Evolutionary conservation across 169 alveolate genomes (phyloP).

Genomic region (Eimeria sp.): DNA sequence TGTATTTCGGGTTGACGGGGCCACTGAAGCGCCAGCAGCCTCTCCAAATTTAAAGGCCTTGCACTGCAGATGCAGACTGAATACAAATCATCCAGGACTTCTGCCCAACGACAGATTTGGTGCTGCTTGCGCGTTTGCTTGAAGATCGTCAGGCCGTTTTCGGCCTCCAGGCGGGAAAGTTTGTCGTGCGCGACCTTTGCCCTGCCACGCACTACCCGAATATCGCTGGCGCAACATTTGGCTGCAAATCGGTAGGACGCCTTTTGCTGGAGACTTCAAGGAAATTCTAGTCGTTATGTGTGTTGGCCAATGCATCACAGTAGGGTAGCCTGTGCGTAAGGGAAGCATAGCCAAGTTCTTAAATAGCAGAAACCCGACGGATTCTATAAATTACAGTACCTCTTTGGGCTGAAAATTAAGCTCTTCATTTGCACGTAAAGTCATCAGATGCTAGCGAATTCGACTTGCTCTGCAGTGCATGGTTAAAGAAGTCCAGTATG

Average conservation of each 20-base stretch:
- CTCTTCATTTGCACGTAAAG: neutral
- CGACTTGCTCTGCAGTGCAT: neutral
- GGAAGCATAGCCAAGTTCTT: neutral
- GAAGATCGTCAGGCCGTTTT: conserved; percentile 27
- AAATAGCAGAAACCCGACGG: neutral
- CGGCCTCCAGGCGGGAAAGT: neutral
- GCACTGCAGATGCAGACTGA: neutral
- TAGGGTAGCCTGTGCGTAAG: neutral
- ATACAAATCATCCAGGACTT: neutral
- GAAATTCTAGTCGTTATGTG: neutral
- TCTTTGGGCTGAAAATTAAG: neutral
- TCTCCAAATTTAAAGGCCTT: neutral
- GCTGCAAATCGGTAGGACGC: conserved; percentile 38
- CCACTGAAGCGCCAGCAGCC: neutral
- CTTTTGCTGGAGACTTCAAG: neutral
- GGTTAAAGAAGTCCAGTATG: neutral
- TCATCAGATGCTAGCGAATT: neutral
- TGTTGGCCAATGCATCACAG: neutral
- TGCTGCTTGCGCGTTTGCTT: neutral
- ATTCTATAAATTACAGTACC: neutral
- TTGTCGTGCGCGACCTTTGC: conserved; percentile 19
- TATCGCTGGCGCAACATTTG: conserved; percentile 34
- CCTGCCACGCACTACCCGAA: conserved; percentile 1
- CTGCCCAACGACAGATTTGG: neutral
- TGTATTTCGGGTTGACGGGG: neutral